A percentile compares a stretch with the other conserved stretches of the same genome.
These are phyloP conservation scores for Solanum appendiculatum DNA, from an alignment of 257 asterid species.

Conservation along the genomic window DNA sequence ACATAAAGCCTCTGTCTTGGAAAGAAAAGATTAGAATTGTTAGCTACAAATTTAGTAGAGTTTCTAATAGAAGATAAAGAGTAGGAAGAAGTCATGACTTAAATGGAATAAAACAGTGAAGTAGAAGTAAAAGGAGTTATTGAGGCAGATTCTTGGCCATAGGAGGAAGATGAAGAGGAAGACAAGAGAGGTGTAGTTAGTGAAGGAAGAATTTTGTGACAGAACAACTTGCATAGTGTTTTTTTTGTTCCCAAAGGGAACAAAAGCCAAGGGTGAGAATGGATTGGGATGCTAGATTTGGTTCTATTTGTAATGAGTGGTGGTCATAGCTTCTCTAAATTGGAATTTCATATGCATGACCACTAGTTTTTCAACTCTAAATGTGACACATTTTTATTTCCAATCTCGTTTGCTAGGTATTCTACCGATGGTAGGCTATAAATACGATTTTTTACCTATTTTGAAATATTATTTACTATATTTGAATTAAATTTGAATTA, in stretches of 20 bases:
- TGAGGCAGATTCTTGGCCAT: constrained; percentile 37
- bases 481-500: background rate
- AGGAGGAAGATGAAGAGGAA: constrained; percentile 19
- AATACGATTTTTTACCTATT: background rate
- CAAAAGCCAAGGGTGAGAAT: constrained; percentile 9
- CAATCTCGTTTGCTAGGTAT: background rate
- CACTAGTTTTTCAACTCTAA: constrained; percentile 3
- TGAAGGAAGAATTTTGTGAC: background rate
- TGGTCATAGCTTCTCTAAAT: constrained; percentile 9
- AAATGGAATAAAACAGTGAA: background rate
- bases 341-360: constrained; percentile 3
- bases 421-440: background rate
- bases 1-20: constrained; percentile 18
- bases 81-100: constrained; percentile 55
- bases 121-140: constrained; percentile 20
- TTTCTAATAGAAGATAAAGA: constrained; percentile 41
- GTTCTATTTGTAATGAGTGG: constrained; percentile 39
- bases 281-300: constrained; percentile 25
- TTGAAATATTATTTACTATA: background rate
- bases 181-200: constrained; percentile 4
- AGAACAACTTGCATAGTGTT: background rate
- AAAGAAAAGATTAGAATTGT: constrained; percentile 20
- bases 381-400: background rate
- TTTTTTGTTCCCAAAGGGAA: background rate
- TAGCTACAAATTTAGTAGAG: constrained; percentile 23